Evolutionary conservation across 129 eudicot genomes (phyloP), one percentile per base, ranked within the genome.

Genomic region (Saussurea involucrata): DNA sequence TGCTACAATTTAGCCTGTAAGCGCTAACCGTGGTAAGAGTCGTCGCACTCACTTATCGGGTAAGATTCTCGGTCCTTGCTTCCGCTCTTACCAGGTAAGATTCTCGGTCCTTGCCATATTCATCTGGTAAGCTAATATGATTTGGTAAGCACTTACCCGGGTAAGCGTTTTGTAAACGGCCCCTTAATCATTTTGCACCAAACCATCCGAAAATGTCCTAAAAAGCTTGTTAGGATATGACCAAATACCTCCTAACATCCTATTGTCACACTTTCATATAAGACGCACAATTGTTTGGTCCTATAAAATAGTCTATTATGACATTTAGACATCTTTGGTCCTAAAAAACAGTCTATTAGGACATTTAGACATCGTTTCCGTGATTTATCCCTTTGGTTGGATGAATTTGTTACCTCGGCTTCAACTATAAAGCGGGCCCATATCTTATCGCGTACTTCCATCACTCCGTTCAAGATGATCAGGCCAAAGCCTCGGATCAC

Each of bases 381-480:
- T 31, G 34, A 4, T 31, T 4, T 31, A 31, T 44, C 13, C 46
- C 2, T 17, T 20, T 34, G 29, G n/a, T 31, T 27, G 1, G 32
- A 68, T 66, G 28, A 22, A 37, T 28, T 28, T 25, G 40, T 70
- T 82, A 90, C 96, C 89, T 90, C 85, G 60, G 88, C 71, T 70
- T 88, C 90, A 29, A 90, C 98, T n/a, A 81, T 78, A 77, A 83
- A 88, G 36, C 78, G 88, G 9, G 92, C 94, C 90, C 95, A 85
- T 72, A 88, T 85, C 82, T 88, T 90, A 11, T 83, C 78, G 31
- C 73, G 85, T 74, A 46, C 80, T 74, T 90, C 98, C 90, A 87
- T 88, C 74, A 82, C 85, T 12, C 98, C 96, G 36, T 93, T 93
- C 78, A 90, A 79, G 81, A 93, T 88, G 1, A 66, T 83, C 84